phyloP scores from a whole-genome alignment of 2,329 filamentous ascomycete genomes.

The Ophiostoma tasmaniense region DNA sequence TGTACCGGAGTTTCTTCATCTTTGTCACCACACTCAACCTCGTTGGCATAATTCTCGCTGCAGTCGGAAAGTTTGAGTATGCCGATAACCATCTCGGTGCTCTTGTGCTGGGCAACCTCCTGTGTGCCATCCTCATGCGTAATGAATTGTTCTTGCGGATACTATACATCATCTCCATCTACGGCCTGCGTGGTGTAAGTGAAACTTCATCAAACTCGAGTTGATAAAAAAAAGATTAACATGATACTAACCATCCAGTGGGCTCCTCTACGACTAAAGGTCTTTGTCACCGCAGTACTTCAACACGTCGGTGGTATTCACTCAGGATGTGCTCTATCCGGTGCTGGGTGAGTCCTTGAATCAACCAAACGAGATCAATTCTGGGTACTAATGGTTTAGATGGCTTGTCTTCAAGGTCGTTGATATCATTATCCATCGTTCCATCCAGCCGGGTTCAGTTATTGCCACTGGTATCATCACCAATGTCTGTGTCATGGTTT shows the following conservation, averaged over 20 bases:
- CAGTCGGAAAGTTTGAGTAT: conserved; percentile 24
- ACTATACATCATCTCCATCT: not conserved
- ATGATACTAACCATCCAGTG: not conserved
- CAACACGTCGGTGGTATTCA: not conserved
- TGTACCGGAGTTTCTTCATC: conserved; percentile 34
- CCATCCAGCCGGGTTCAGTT: not conserved
- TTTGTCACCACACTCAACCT: conserved; percentile 31
- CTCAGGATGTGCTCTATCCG: not conserved
- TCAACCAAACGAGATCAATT: not conserved
- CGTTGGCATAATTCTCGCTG: conserved; percentile 28
- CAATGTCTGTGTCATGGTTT: not conserved
- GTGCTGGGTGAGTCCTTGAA: not conserved
- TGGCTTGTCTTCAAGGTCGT: not conserved
- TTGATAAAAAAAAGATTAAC: not conserved
- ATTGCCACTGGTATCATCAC: not conserved
- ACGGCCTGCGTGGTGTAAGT: not conserved
- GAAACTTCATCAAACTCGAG: too few relatives aligned
- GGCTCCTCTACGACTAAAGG: not conserved
- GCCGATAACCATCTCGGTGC: not conserved
- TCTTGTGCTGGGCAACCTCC: not conserved
- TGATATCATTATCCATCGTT: not conserved
- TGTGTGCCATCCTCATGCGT: not conserved
- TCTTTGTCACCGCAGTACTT: not conserved
- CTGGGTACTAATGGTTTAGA: not conserved
- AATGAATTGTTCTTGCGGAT: not conserved